These are phyloP conservation scores for Didymella glomerata DNA, from an alignment of 2,329 filamentous ascomycete species.

Conservation along the genomic window DNA sequence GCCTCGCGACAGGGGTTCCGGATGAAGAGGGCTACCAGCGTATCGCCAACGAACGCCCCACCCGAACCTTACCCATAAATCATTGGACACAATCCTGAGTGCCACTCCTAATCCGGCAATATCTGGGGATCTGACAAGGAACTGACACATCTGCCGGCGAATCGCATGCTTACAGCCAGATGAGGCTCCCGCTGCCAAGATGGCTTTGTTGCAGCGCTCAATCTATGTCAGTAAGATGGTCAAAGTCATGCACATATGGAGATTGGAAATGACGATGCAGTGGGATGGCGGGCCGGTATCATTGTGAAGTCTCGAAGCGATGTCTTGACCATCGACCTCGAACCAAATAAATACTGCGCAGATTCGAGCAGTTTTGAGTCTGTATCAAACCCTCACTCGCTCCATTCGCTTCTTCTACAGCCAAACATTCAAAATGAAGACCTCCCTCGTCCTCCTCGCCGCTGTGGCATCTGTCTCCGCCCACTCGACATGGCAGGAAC, in stretches of 20 bases:
- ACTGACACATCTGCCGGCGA: conserved; percentile 23
- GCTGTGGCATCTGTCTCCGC: conserved; percentile 47
- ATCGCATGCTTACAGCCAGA: conserved; percentile 24
- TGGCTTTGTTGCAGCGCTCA: conserved; percentile 26
- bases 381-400: conserved; percentile 17
- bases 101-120: conserved; percentile 30
- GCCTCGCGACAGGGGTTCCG: conserved; percentile 15
- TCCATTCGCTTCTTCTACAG: conserved; percentile 20
- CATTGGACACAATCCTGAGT: conserved; percentile 24
- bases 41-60: conserved; percentile 26
- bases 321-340: conserved; percentile 1
- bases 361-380: conserved; percentile 20
- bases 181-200: conserved; percentile 28
- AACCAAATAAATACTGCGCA: conserved; percentile 19
- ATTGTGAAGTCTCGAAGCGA: conserved; percentile 1
- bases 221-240: conserved; percentile 35
- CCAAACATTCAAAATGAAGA: conserved; percentile 41
- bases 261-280: conserved; percentile 18
- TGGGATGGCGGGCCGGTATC: conserved; percentile 17
- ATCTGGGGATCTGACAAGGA: conserved; percentile 28
- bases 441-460: conserved; percentile 43
- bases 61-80: conserved; percentile 31
- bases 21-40: conserved; percentile 9
- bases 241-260: conserved; percentile 14
- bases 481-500: conserved; percentile 51